Base-by-base conservation (phyloP, 148 eudicot species). In the Rhododendron mucronatum region DNA sequence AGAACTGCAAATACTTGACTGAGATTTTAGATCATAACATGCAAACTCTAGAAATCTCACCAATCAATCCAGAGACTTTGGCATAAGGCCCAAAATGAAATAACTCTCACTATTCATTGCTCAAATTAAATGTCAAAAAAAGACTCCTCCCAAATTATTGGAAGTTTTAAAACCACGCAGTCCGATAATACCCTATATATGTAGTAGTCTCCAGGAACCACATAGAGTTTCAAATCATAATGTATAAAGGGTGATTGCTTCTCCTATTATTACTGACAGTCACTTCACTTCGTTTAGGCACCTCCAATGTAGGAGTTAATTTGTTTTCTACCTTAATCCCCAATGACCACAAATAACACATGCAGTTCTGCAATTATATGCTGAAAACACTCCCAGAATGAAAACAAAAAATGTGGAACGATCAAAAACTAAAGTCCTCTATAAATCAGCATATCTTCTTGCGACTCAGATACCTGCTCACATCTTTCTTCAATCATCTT, bases 401-500 rank as follows among this genome's bases (percentile, higher is more conserved):
- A 53, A 77, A 77, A 63, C 12, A 13, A 15, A 39, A 82, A 45
- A 16, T 21, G 57, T 35, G 55, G 16, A 55, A 30, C 78, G 65
- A 77, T 73, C 51, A 39, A 84, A 7, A 10, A 30, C 82, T 14
- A 78, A 82, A 16, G 18, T 1, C 51, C 55, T 28, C 84, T 74
- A 59, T 28, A 33, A 82, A 71, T 39, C 16, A 57, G 55, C 26
- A 78, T 41, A 53, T 74, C 51, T 33, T 74, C 76, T 50, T 50
- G 61, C 86, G 85, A 45, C 82, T 51, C 80, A 28, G 85, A 57
- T 88, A 96, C 99, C 99, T 96, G 93, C 86, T 94, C 99, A 86
- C 99, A 97, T 87, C 98, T 92, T 88, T 97, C 99, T 86, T 91
- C 98, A 87, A 97, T 93, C 86, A 89, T 88, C 92, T 93, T 94